These are phyloP conservation scores for Casuarina glauca DNA, from an alignment of 306 rosid species.

Conservation along the genomic window DNA sequence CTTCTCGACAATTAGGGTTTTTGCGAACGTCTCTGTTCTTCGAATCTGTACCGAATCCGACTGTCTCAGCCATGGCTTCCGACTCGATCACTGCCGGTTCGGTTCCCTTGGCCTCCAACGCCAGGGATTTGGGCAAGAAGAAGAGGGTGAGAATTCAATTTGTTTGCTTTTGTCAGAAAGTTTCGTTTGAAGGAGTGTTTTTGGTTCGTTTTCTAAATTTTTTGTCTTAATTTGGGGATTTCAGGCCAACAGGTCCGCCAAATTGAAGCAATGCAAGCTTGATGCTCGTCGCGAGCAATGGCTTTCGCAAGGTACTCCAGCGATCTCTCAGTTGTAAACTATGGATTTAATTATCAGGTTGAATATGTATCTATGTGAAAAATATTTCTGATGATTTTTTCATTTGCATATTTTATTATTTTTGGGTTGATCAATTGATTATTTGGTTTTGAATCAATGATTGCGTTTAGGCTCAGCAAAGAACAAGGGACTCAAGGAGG, in stretches of 20 bases:
- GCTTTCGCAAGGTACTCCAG: slow-evolving; percentile 77
- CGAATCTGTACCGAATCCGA: slow-evolving; percentile 30
- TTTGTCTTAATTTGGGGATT: slow-evolving; percentile 8
- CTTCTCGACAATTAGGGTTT: slow-evolving; percentile 58
- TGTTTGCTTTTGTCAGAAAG: neutral
- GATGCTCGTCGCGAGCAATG: slow-evolving; percentile 99
- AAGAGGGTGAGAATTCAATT: slow-evolving; percentile 65
- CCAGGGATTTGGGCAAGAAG: slow-evolving; percentile 79
- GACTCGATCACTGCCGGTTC: slow-evolving; percentile 70
- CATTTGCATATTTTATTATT: slow-evolving; percentile 6
- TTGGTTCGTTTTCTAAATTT: neutral
- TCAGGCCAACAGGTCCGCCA: slow-evolving; percentile 85
- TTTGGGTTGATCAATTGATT: slow-evolving; percentile 15
- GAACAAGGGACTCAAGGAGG: slow-evolving; percentile 64
- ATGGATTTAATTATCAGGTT: neutral
- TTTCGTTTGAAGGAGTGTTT: neutral
- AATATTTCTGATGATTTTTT: neutral
- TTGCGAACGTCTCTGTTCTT: slow-evolving; percentile 29
- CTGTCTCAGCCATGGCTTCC: slow-evolving; percentile 61
- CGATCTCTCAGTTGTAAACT: slow-evolving; percentile 7
- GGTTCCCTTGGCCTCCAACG: slow-evolving; percentile 63
- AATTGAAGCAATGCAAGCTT: slow-evolving; percentile 95
- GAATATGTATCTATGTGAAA: no score
- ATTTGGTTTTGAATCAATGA: slow-evolving; percentile 24
- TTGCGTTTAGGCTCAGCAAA: slow-evolving; percentile 57